Conservation (phyloP, 1,139 yeast genomes). For the Taphrina betulina region DNA sequence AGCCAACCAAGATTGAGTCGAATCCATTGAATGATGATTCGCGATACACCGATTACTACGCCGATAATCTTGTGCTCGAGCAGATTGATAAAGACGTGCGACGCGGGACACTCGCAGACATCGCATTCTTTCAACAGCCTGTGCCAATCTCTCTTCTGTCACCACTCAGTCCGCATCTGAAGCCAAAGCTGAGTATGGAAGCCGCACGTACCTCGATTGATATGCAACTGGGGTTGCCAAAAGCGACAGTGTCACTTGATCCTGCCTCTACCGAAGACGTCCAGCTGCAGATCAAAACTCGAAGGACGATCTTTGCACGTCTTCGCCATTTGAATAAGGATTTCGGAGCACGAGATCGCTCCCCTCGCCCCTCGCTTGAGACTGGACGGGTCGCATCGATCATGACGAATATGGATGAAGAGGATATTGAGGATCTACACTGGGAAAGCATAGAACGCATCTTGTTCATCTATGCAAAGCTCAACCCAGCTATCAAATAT, state of each 20-base stretch:
- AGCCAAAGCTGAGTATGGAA: not conserved
- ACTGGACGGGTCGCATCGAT: not conserved
- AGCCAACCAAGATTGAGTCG: not conserved
- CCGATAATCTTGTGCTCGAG: constrained; percentile 12
- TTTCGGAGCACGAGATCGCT: constrained; percentile 6
- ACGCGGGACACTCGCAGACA: constrained; percentile 23
- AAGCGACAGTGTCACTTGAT: not conserved
- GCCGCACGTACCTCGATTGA: not conserved
- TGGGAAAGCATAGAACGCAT: constrained; percentile 24
- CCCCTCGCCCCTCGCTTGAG: not conserved
- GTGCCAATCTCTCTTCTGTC: not conserved
- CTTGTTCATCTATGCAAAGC: constrained; percentile 18
- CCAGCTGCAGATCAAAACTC: constrained; percentile 4
- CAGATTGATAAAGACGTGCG: constrained; percentile 30
- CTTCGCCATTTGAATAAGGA: constrained; percentile 6
- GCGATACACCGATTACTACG: constrained; percentile 4
- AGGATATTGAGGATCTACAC: constrained; percentile 3
- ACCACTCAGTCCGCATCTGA: constrained; percentile 8
- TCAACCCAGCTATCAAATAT: constrained; percentile 26
- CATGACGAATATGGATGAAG: not conserved
- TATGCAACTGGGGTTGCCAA: not conserved
- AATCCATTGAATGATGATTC: not conserved
- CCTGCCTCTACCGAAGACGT: not conserved
- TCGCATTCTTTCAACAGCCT: constrained; percentile 19
- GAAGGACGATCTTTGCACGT: constrained; percentile 4